Conservation (phyloP, 805 yeast genomes). For the Zygotorulaspora danielsina region DNA sequence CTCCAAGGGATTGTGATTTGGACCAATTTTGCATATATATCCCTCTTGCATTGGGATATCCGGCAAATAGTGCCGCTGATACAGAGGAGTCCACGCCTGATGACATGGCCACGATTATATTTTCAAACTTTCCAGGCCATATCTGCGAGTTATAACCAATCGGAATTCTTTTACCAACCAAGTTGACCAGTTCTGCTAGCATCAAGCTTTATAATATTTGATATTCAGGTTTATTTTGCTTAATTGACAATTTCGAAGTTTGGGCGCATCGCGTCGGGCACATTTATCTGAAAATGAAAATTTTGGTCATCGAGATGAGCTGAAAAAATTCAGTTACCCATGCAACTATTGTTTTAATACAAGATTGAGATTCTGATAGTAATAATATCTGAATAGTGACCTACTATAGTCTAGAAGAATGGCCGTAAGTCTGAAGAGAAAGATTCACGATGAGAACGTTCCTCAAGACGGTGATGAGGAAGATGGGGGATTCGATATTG, state of each 20-base stretch:
- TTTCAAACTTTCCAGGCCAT: conserved; percentile 50
- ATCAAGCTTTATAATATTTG: conserved; percentile 7
- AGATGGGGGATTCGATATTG: conserved; percentile 48
- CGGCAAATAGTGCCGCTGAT: conserved; percentile 63
- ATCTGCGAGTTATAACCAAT: conserved; percentile 17
- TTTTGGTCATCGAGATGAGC: conserved; percentile 19
- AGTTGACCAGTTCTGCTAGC: conserved; percentile 12
- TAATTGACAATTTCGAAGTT: too few species aligned
- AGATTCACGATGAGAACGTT: conserved; percentile 8
- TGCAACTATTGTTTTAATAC: too few species aligned
- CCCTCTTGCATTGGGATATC: conserved; percentile 62
- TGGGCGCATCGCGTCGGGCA: conserved; percentile 7
- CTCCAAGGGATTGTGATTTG: conserved; percentile 29
- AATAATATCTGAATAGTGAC: too few species aligned
- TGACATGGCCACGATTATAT: conserved; percentile 83
- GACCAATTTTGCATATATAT: conserved; percentile 95
- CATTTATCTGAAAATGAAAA: conserved; percentile 9
- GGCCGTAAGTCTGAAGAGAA: conserved; percentile 12
- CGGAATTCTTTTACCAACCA: conserved; percentile 11
- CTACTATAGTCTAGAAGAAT: conserved; percentile 1
- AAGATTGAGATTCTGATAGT: too few species aligned
- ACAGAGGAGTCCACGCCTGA: conserved; percentile 96
- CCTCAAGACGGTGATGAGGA: conserved; percentile 44
- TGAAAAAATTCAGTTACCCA: conserved; percentile 5
- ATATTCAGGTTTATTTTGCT: background rate